phyloP scores from a whole-genome alignment of 192 early-diverging fungal genomes.

The Coemansia sp. region DNA sequence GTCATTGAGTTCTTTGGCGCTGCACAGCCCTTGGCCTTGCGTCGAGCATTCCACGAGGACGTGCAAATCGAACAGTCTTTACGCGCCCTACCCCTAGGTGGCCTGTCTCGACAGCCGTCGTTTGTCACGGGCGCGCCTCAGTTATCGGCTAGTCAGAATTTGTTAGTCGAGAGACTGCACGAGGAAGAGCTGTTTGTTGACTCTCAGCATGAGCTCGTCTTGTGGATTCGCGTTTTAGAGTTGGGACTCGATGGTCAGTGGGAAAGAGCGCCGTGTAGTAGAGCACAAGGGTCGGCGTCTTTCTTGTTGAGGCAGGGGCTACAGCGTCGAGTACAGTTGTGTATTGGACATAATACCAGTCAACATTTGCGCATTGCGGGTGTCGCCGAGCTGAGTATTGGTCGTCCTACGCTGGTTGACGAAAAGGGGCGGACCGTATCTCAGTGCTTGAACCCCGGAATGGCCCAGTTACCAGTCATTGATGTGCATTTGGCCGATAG shows the following conservation, averaged over 20 bases:
- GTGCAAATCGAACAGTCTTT: slow-evolving; percentile 43
- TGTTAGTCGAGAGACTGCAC: slow-evolving; percentile 37
- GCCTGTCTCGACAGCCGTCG: background rate
- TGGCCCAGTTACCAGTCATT: slow-evolving; percentile 36
- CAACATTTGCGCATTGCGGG: slow-evolving; percentile 61
- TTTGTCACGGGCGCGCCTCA: background rate
- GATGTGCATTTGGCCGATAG: slow-evolving; percentile 50
- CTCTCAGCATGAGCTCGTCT: slow-evolving; percentile 68
- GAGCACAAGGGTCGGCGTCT: slow-evolving; percentile 17
- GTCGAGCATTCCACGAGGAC: slow-evolving; percentile 53
- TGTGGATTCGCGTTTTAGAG: slow-evolving; percentile 70
- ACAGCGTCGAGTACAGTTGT: slow-evolving; percentile 68
- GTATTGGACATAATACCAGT: slow-evolving; percentile 70
- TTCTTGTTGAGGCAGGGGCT: slow-evolving; percentile 76
- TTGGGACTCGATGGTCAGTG: slow-evolving; percentile 66
- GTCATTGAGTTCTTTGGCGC: slow-evolving; percentile 47
- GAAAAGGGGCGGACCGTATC: slow-evolving; percentile 55
- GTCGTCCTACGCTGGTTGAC: slow-evolving; percentile 58
- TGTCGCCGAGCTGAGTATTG: slow-evolving; percentile 16
- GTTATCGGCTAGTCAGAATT: slow-evolving; percentile 40
- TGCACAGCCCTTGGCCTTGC: slow-evolving; percentile 29
- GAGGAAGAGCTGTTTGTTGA: slow-evolving; percentile 67
- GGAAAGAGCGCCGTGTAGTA: slow-evolving; percentile 28
- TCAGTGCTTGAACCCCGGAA: background rate
- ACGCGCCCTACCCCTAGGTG: background rate